A percentile compares a stretch with the other conserved stretches of the same genome.
Conservation (phyloP, 1,284 basidiomycete species). For the Pyrrhoderma lamaoense region DNA sequence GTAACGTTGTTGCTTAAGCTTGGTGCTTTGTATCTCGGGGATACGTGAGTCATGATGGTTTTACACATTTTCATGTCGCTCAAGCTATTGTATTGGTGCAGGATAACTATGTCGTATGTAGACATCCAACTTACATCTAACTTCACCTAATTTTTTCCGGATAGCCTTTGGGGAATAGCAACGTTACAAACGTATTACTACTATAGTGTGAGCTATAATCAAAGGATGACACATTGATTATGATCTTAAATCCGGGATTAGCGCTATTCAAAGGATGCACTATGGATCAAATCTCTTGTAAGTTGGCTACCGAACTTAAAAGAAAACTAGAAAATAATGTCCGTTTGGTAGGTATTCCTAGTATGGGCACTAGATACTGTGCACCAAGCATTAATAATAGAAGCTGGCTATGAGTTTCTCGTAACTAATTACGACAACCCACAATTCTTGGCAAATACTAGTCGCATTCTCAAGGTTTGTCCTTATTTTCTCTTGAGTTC, state of each 20-base stretch:
- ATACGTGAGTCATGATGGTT: too few species aligned
- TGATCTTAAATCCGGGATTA: not conserved
- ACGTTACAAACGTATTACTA: constrained; percentile 14
- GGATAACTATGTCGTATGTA: too few species aligned
- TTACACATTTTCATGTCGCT: too few species aligned
- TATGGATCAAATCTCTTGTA: constrained; percentile 13
- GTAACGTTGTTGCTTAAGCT: too few species aligned
- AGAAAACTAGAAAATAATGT: too few species aligned
- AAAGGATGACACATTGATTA: not conserved
- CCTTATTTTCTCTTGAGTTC: not conserved
- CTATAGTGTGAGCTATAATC: constrained; percentile 4
- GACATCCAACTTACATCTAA: too few species aligned
- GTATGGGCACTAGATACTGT: constrained; percentile 15
- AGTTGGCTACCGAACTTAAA: not conserved
- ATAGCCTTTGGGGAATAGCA: constrained; percentile 2
- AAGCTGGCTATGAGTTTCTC: constrained; percentile 16
- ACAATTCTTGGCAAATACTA: constrained; percentile 4
- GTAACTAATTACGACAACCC: constrained; percentile 15
- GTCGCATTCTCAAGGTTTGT: constrained; percentile 12
- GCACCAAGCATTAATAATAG: constrained; percentile 17
- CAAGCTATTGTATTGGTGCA: too few species aligned
- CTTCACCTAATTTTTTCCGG: too few species aligned
- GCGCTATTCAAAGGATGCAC: constrained; percentile 13
- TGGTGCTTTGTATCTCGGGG: too few species aligned
- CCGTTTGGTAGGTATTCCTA: constrained; percentile 4